A percentile compares a stretch with the other conserved stretches of the same genome.
phyloP scores from a whole-genome alignment of 2,329 filamentous ascomycete species.

The Pseudogymnoascus sp. region DNA sequence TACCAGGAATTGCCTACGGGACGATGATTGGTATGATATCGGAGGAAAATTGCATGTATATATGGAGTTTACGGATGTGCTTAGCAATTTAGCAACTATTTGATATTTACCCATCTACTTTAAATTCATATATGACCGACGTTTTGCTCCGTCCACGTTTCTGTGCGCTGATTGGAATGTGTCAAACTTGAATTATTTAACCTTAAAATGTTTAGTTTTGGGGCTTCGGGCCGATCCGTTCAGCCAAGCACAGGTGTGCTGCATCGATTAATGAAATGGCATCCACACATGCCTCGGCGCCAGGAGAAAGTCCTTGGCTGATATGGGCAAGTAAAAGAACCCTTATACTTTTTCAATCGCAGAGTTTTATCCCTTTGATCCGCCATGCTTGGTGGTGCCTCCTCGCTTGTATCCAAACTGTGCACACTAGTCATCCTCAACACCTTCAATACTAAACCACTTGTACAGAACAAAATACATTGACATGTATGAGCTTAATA shows the following conservation, averaged over 20 bases:
- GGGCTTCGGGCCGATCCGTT: conserved; percentile 3
- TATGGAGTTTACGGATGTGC: background rate
- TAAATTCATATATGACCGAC: background rate
- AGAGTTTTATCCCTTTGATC: background rate
- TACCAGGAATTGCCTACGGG: background rate
- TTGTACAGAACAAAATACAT: background rate
- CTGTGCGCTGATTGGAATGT: background rate
- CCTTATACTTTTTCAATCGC: background rate
- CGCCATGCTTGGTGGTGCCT: background rate
- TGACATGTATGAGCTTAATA: background rate
- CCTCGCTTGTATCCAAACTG: background rate
- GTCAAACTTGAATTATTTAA: background rate
- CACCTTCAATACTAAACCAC: background rate
- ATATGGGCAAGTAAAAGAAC: background rate
- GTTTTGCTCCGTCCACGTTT: background rate
- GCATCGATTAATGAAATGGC: background rate
- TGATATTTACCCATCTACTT: background rate
- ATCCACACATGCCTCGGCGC: background rate
- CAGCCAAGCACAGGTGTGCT: background rate
- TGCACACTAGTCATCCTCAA: background rate
- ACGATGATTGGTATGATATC: background rate
- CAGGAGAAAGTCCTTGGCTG: background rate
- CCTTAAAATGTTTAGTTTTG: background rate
- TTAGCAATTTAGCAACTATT: background rate
- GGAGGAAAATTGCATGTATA: background rate